A percentile compares a stretch with the other conserved stretches of the same genome.
Conservation (phyloP, 208 protist species). For the Naegleria fowleri region DNA sequence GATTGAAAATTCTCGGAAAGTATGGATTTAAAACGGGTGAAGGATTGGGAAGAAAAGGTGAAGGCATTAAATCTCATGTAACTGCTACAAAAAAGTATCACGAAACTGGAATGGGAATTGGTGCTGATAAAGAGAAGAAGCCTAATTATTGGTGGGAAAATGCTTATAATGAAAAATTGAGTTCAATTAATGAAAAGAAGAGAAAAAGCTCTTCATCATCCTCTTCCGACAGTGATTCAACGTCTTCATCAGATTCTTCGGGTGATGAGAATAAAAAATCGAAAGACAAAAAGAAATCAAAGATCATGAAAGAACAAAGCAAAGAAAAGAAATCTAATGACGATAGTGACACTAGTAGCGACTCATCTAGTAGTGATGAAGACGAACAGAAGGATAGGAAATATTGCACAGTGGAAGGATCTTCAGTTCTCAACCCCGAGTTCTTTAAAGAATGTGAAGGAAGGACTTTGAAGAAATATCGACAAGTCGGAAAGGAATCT, state of each 20-base stretch:
- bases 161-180: neutral
- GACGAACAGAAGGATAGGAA: neutral
- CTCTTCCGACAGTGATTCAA: neutral
- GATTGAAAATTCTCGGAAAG: neutral
- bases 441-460: conserved; percentile 19
- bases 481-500: neutral
- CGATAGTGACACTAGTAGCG: neutral
- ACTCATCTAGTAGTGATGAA: neutral
- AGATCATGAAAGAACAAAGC: neutral
- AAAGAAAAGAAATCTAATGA: neutral
- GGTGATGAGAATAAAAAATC: neutral
- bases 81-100: neutral
- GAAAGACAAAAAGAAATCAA: neutral
- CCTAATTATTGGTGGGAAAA: conserved; percentile 14
- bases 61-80: neutral
- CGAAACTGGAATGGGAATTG: neutral
- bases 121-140: neutral
- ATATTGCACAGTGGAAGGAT: neutral
- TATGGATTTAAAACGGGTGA: conserved; percentile 10
- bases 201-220: neutral
- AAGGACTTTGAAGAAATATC: conserved; percentile 1
- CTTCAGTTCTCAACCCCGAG: neutral
- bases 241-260: neutral
- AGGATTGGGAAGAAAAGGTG: neutral
- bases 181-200: neutral